These are phyloP conservation scores for Trichoderma virens DNA, from an alignment of 495 filamentous ascomycete species.

Conservation along the genomic window DNA sequence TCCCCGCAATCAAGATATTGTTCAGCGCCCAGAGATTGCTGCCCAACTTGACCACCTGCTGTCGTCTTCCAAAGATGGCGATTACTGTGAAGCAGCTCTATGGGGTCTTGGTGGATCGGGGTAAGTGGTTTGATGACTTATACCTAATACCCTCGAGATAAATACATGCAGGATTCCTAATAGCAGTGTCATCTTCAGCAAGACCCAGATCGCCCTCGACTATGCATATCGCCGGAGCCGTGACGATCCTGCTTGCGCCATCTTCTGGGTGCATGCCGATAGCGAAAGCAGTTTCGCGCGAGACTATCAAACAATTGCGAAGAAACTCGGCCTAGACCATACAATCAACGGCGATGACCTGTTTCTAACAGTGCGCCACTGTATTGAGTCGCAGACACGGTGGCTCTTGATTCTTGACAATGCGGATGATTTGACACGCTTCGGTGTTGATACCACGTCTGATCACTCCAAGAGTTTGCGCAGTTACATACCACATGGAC, in stretches of 20 bases:
- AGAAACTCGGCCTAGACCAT: conserved; percentile 15
- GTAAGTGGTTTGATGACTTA: no score
- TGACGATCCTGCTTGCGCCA: conserved; percentile 17
- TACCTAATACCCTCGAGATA: no score
- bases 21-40: background rate
- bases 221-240: conserved; percentile 18
- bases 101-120: no score
- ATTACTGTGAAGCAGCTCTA: conserved; percentile 16
- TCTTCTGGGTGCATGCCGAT: conserved; percentile 29
- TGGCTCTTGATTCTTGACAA: conserved; percentile 35
- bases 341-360: conserved; percentile 15
- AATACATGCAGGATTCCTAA: no score
- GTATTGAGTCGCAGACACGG: conserved; percentile 14
- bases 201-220: no score
- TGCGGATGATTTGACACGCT: conserved; percentile 25
- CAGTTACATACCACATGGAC: conserved; percentile 16
- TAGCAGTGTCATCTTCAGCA: no score
- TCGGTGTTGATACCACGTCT: conserved; percentile 14
- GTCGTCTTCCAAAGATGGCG: background rate
- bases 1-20: background rate
- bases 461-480: conserved; percentile 6
- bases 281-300: conserved; percentile 21
- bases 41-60: background rate
- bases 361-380: conserved; percentile 10
- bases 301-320: conserved; percentile 23